Evolutionary conservation across 768 basidiomycete species (phyloP), one percentile per base, ranked within the genome.

Genomic region (Lactarius tabidus): DNA sequence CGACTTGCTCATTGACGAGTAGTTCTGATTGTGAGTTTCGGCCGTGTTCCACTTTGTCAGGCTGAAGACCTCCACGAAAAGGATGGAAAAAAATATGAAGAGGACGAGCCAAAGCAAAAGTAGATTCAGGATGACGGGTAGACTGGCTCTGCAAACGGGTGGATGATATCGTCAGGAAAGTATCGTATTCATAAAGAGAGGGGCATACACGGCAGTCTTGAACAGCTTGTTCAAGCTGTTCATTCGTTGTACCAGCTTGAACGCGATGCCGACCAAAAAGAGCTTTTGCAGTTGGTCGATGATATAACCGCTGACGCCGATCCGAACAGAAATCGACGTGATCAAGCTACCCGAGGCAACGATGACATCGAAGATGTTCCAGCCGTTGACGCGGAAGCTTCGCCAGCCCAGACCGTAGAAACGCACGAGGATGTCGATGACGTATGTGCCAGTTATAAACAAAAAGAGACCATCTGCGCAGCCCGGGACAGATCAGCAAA

Each of bases 171-270:
- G 28, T 35, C 6, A 26, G 14, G 59, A 28, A 12, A 62, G 18
- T 23, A 10, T 15, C 45, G 7, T 23, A 23, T 26, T 26, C 23
- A 48, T 7, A 26, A 51, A 17, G 10, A n/a, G 7, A 10, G 6
- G 51, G 10, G 81, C 94, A 58, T 80, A 96, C 93, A 91, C 84
- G 6, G 92, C 91, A 18, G 94, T 97, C 79, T 98, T 98, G 84
- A 98, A 98, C 20, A 98, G 80, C 77, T 95, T 93, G 72, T 98
- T 98, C 67, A 98, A 79, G 67, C 85, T 86, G 71, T 92, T 87
- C 65, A 88, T 89, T 51, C 90, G 83, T 71, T 98, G 93, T 0
- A 97, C 91, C 12, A 98, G 84, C 75, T 98, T 98, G 82, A 98
- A 89, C 0, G 93, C 88, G 64, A 98, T 93, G 70, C 88, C 86